Evolutionary conservation across 352 stramenopile genomes (phyloP).

Genomic region (Phytopythium chamaehyphon): DNA sequence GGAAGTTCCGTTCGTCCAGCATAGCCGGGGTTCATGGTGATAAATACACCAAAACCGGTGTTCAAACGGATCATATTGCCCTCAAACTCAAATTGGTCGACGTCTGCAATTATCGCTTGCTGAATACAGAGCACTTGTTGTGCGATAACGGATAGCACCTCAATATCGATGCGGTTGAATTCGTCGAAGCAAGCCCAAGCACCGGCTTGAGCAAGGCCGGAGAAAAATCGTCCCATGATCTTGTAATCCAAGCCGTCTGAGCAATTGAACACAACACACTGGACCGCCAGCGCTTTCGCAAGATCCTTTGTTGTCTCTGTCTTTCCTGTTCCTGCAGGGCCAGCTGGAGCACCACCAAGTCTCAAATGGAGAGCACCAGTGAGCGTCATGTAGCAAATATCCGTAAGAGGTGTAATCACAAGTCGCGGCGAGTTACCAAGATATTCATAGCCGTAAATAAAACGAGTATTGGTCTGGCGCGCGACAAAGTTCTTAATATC

Average conservation of each 20-base stretch:
- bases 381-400: conserved; percentile 93
- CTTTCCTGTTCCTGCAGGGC: conserved; percentile 92
- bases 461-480: conserved; percentile 77
- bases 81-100: conserved; percentile 92
- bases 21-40: conserved; percentile 95
- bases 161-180: conserved; percentile 96
- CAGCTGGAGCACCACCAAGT: conserved; percentile 89
- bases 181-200: conserved; percentile 96
- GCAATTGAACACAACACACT: conserved; percentile 96
- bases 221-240: conserved; percentile 96
- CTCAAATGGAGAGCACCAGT: conserved; percentile 92
- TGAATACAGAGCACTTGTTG: conserved; percentile 95
- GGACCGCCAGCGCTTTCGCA: conserved; percentile 91
- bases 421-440: conserved; percentile 78
- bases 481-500: conserved; percentile 86
- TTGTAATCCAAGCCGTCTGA: conserved; percentile 95
- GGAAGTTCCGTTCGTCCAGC: conserved; percentile 90
- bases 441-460: conserved; percentile 87
- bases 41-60: conserved; percentile 92
- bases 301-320: conserved; percentile 95
- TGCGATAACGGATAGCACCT: conserved; percentile 95
- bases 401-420: conserved; percentile 81
- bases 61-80: conserved; percentile 91
- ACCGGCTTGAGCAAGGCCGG: conserved; percentile 88
- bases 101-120: conserved; percentile 89